A percentile compares a stretch with the other conserved stretches of the same genome.
These are phyloP conservation scores for Pyrenula aspistea DNA, from an alignment of 495 filamentous ascomycete species.

Conservation along the genomic window DNA sequence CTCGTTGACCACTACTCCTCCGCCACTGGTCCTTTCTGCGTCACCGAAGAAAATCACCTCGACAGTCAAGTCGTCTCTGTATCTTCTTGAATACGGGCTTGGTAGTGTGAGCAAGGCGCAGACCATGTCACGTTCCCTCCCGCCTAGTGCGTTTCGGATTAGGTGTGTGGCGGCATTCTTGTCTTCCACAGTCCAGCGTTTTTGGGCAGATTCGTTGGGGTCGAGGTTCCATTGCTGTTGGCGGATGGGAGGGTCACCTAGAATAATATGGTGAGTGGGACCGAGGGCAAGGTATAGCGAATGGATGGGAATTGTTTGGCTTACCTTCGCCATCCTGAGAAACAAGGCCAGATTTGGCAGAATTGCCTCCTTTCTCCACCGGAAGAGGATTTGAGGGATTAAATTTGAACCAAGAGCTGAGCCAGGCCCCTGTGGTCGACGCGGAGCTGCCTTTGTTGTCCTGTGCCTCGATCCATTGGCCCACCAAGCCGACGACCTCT, in stretches of 20 bases:
- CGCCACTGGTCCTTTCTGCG: constrained; percentile 41
- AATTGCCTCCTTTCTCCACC: constrained; percentile 24
- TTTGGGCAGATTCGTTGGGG: constrained; percentile 42
- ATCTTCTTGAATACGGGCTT: constrained; percentile 78
- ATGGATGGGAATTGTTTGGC: neutral
- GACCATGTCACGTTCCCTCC: constrained; percentile 86
- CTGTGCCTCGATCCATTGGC: constrained; percentile 87
- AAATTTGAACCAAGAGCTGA: constrained; percentile 31
- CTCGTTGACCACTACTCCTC: constrained; percentile 67
- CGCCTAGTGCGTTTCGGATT: constrained; percentile 89
- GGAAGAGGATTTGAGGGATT: constrained; percentile 33
- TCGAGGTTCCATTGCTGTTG: constrained; percentile 71
- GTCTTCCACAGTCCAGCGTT: constrained; percentile 86
- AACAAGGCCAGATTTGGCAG: neutral
- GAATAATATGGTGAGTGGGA: neutral
- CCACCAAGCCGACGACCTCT: constrained; percentile 92
- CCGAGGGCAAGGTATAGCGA: neutral
- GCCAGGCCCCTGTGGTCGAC: constrained; percentile 30
- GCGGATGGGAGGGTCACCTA: constrained; percentile 56
- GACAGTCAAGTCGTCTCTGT: constrained; percentile 90
- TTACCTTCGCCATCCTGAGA: neutral
- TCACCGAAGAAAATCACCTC: constrained; percentile 98
- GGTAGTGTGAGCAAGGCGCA: constrained; percentile 87
- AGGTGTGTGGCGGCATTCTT: constrained; percentile 95
- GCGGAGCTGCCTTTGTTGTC: constrained; percentile 24